A percentile compares a stretch with the other conserved stretches of the same genome.
phyloP scores from a whole-genome alignment of 78 protist genomes.

The Cavenderia fasciculata region DNA sequence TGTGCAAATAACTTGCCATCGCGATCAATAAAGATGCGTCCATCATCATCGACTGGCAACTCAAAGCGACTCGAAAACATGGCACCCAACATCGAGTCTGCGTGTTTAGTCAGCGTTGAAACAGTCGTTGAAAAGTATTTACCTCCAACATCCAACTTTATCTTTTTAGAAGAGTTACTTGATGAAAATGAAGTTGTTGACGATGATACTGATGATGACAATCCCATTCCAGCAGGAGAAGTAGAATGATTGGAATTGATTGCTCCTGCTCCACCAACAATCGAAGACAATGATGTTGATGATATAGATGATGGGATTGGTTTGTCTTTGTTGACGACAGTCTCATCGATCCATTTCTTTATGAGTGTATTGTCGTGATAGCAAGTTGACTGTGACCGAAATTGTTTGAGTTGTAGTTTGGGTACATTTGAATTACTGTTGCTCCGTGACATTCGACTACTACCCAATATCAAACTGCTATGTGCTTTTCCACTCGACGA shows the following conservation, averaged over 20 bases:
- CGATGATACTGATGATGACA: not conserved
- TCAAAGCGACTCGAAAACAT: slow-evolving; percentile 68
- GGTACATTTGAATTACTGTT: slow-evolving; percentile 44
- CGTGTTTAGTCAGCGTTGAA: slow-evolving; percentile 24
- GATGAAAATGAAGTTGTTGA: not conserved
- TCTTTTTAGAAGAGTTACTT: not conserved
- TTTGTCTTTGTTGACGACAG: not conserved
- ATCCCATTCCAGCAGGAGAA: too few species aligned
- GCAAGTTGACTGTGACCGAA: too few species aligned
- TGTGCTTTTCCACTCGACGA: too few species aligned
- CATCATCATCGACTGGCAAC: slow-evolving; percentile 64
- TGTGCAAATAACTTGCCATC: slow-evolving; percentile 61
- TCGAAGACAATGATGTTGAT: too few species aligned
- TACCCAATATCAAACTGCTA: too few species aligned
- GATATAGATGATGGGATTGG: slow-evolving; percentile 5
- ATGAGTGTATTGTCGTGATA: too few species aligned
- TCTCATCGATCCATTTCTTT: slow-evolving; percentile 56
- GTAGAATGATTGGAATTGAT: too few species aligned
- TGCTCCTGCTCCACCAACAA: too few species aligned
- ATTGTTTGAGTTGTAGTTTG: slow-evolving; percentile 20
- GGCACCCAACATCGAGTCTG: slow-evolving; percentile 52
- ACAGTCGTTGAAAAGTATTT: slow-evolving; percentile 52
- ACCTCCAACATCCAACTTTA: slow-evolving; percentile 82
- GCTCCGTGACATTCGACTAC: too few species aligned
- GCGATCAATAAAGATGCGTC: slow-evolving; percentile 69